These are phyloP conservation scores for Dactylonectria macrodidyma DNA, from an alignment of 2,329 filamentous ascomycete species.

Conservation along the genomic window DNA sequence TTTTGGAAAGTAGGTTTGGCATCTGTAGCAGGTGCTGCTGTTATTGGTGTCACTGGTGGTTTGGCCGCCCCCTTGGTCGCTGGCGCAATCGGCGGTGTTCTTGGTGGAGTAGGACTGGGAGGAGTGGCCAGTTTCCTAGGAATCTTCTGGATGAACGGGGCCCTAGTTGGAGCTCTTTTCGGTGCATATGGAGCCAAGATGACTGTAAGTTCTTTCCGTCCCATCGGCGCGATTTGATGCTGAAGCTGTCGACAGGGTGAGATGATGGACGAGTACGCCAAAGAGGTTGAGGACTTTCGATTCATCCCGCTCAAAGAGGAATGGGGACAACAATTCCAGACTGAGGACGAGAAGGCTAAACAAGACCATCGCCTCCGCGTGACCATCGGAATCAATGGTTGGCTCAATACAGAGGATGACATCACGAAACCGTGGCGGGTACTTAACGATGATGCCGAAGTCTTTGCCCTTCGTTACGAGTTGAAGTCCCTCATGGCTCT, in stretches of 20 bases:
- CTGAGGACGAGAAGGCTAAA: slow-evolving; percentile 40
- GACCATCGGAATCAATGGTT: slow-evolving; percentile 89
- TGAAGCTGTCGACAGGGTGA: slow-evolving; percentile 67
- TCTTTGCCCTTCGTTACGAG: slow-evolving; percentile 89
- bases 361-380: slow-evolving; percentile 75
- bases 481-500: slow-evolving; percentile 82
- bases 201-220: slow-evolving; percentile 58
- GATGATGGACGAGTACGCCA: slow-evolving; percentile 90
- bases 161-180: slow-evolving; percentile 89
- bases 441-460: slow-evolving; percentile 79
- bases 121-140: slow-evolving; percentile 90
- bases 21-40: slow-evolving; percentile 86
- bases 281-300: slow-evolving; percentile 84
- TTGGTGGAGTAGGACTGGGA: slow-evolving; percentile 88
- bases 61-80: slow-evolving; percentile 92
- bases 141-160: slow-evolving; percentile 87
- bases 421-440: slow-evolving; percentile 85
- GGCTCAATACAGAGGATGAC: slow-evolving; percentile 83
- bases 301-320: slow-evolving; percentile 80
- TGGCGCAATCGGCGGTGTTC: slow-evolving; percentile 85
- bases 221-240: background rate
- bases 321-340: slow-evolving; percentile 50
- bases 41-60: slow-evolving; percentile 93
- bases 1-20: slow-evolving; percentile 95
- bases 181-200: slow-evolving; percentile 89